Base-by-base conservation (phyloP, 129 eudicot genomes). In the Lactuca saligna region DNA sequence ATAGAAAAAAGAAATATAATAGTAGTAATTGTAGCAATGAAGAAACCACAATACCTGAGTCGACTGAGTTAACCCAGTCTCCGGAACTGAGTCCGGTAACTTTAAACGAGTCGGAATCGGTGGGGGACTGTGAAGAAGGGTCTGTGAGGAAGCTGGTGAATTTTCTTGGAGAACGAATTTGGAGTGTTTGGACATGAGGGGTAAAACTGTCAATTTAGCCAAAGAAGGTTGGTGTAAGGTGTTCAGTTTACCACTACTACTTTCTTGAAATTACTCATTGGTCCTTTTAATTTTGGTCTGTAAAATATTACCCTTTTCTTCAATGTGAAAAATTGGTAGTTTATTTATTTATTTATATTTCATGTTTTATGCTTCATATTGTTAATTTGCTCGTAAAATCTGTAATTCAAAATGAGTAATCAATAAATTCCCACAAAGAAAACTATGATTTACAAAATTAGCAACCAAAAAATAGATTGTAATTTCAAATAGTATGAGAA, bases 111-210 rank as follows among this genome's bases (percentile, higher is more conserved):
- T 44, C 38, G 6, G 75, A 72, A 46, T 59, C 74, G 61, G 81
- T 35, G 61, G 74, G 11, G 65, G 82, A 67, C 8, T 14, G 38
- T 54, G 61, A 9, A 17, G 76, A 72, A 76, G 84, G 88, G 51
- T 72, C 88, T 11, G 85, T 86, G 73, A 78, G 86, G 81, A 86
- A 74, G 70, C 53, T 86, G 17, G 84, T 86, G 54, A 81, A 79
- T 53, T 86, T 81, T 62, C 65, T 86, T 74, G 91, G 91, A 10
- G 85, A 82, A 48, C 80, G 83, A 65, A 73, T 86, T 78, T 86
- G 93, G 93, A 61, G 88, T 48, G 86, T 74, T 80, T 86, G 91
- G 91, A 83, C 66, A n/a, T 79, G 51, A 54, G 39, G 50, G 67
- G 54, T 58, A 37, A 31, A 72, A 25, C 17, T n/a, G 65, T 60